Base-by-base conservation (phyloP, 192 early-diverging fungal species). In the Chytriomyces sp. region DNA sequence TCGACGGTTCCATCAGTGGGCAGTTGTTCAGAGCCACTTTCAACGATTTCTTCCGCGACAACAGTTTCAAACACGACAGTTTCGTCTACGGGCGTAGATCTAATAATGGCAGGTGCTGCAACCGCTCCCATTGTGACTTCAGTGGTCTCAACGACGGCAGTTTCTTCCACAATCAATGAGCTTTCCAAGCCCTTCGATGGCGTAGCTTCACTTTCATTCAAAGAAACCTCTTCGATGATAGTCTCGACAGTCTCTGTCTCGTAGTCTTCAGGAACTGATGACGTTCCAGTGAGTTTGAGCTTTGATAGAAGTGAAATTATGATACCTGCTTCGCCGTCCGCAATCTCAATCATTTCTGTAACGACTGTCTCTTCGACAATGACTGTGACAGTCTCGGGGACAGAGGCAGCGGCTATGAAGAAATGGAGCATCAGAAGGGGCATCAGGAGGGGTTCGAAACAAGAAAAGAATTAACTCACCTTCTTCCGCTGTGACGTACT, bases 311-410 rank as follows among this genome's bases (percentile, higher is more conserved):
- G n/a, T n/a, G n/a, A n/a, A n/a, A n/a, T n/a, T n/a, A n/a, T n/a
- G n/a, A n/a, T n/a, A n/a, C n/a, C n/a, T n/a, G n/a, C n/a, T 22
- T 49, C 2, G 1, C 0, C 44, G 2, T 12, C 44, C 2, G 2
- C 44, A 12, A 49, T 22, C 22, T 49, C 44, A 2, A 56, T 59
- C 8, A 55, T 70, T 5, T 73, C 67, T 1, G n/a, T 31, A 39
- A 75, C 30, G 12, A 75, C 65, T 59, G 39, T 39, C 41, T 70
- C 68, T 34, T 64, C 62, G 7, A 33, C 62, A 44, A 49, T 49
- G 44, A 22, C 22, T 49, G 12, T 22, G 1, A 22, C 12, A 49
- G 44, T 49, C 22, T 49, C 44, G 22, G 22, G 12, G 44, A 49
- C 44, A 49, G 44, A 49, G 44, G 22, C 22, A n/a, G n/a, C n/a